Evolutionary conservation across 129 eudicot genomes (phyloP), one percentile per base, ranked within the genome.

Genomic region (Tagetes erecta): DNA sequence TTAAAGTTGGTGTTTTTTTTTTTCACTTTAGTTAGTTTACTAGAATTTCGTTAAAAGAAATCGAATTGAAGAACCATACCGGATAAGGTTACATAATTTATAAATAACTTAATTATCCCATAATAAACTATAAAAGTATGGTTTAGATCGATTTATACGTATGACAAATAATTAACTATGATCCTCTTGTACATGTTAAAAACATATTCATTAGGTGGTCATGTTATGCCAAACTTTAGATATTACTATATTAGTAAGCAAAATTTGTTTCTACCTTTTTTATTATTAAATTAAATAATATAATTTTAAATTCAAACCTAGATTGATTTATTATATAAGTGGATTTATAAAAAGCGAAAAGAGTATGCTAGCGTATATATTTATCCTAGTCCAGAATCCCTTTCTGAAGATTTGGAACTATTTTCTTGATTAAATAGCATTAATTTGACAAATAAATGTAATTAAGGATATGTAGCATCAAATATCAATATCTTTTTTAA

Each of bases 1-100:
- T 82, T 83, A 81, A 86, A 85, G 82, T 82, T 44, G 63, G 74
- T 72, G 78, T 72, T 72, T 60, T 72, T 6, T 60, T 30, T 57
- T 57, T 9, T 57, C 13, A 64, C 73, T 78, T 72, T 71, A 5
- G 44, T 14, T 70, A 57, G 71, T 60, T 71, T 62, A 60, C 59
- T 47, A 70, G 55, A 12, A 77, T 46, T 27, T 68, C 6, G 20
- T 55, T 38, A 57, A 73, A 73, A 0, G 33, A 20, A 20, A 20
- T 20, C 27, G 27, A 73, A 31, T 57, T 4, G 3, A 40, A 31
- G 12, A n/a, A 74, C 59, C 59, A 53, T 53, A 53, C 20, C 59
- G 9, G 34, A 53, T 60, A 60, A 60, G 67, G 27, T 34, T 11
- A 60, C 1, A 33, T 10, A 58, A 31, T 34, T 4, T 35, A 13